Evolutionary conservation across 345 rosid genomes (phyloP), one percentile per base, ranked within the genome.

Genomic region (Luvunga scandens): DNA sequence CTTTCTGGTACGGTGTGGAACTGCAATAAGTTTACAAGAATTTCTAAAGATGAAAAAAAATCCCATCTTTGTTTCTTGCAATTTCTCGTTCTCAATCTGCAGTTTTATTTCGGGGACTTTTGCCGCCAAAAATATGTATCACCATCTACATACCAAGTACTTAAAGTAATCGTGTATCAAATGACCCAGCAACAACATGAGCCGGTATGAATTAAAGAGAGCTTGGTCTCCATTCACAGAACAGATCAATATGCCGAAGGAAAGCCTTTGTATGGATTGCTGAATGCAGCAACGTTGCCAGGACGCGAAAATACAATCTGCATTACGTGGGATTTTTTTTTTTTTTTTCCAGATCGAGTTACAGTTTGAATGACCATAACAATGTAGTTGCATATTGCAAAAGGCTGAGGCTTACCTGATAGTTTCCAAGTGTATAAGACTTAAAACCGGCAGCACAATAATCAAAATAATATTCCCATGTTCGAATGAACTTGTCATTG

Each of bases 391-490:
- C 16, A 0, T 42, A 42, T 2, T 10, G 16, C 50, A 42, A 42
- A 12, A 10, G 50, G 48, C 39, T 10, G 2, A 42, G 50, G 13
- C 14, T 42, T 42, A 91, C 97, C 92, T 92, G 94, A 77, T 92
- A 92, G 83, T 91, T 82, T 73, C 96, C 92, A 28, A 92, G 91
- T 1, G 96, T 92, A 45, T 69, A 84, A 2, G 94, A 81, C 86
- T 88, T 92, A 83, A 91, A 95, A 69, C 97, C 96, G 36, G 97
- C 98, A 34, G 97, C 94, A 16, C 88, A 89, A 59, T 95, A 92
- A 76, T 95, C 97, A 33, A 95, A 95, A 81, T 95, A 95, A 69
- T 93, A 95, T 69, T 93, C 98, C 98, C 98, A 95, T 18, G 97
- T 95, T 38, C 96, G 79, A 2, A 91, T 80, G 88, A 95, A 95